phyloP scores from a whole-genome alignment of 345 rosid genomes.

The Clausena lansium region DNA sequence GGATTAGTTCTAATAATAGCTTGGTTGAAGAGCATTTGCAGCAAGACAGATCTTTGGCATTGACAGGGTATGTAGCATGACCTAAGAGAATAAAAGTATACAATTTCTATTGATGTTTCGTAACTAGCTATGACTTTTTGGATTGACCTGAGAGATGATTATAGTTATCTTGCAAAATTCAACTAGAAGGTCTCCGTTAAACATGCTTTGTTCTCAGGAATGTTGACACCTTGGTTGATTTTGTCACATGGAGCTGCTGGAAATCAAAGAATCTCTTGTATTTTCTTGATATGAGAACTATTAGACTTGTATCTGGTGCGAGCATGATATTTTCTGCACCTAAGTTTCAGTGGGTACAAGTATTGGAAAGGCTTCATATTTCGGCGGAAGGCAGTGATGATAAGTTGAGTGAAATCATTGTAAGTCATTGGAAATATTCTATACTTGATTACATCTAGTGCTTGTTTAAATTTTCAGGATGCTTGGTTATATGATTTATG shows the following conservation, averaged over 20 bases:
- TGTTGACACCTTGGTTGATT: slow-evolving; percentile 35
- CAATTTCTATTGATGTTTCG: background rate
- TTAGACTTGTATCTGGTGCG: slow-evolving; percentile 72
- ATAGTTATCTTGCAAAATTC: slow-evolving; percentile 9
- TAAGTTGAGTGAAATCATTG: slow-evolving; percentile 45
- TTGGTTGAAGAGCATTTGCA: slow-evolving; percentile 21
- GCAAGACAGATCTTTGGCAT: slow-evolving; percentile 22
- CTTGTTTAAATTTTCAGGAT: background rate
- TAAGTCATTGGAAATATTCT: slow-evolving; percentile 35
- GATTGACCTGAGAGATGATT: background rate
- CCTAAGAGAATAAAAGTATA: background rate
- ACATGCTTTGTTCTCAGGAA: slow-evolving; percentile 31
- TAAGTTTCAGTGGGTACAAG: slow-evolving; percentile 54
- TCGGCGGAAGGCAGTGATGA: slow-evolving; percentile 32
- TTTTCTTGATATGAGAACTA: slow-evolving; percentile 65
- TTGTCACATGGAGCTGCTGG: slow-evolving; percentile 59
- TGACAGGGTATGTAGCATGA: slow-evolving; percentile 29
- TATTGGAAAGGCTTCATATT: slow-evolving; percentile 42
- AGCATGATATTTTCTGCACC: slow-evolving; percentile 72
- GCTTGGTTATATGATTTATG: slow-evolving; percentile 2
- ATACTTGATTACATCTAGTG: background rate
- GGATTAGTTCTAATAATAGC: slow-evolving; percentile 20
- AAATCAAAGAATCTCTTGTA: slow-evolving; percentile 52
- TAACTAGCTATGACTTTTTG: background rate
- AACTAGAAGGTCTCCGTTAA: slow-evolving; percentile 11